Evolutionary conservation across 306 rosid genomes (phyloP).

Genomic region (Rubus parviflorus): DNA sequence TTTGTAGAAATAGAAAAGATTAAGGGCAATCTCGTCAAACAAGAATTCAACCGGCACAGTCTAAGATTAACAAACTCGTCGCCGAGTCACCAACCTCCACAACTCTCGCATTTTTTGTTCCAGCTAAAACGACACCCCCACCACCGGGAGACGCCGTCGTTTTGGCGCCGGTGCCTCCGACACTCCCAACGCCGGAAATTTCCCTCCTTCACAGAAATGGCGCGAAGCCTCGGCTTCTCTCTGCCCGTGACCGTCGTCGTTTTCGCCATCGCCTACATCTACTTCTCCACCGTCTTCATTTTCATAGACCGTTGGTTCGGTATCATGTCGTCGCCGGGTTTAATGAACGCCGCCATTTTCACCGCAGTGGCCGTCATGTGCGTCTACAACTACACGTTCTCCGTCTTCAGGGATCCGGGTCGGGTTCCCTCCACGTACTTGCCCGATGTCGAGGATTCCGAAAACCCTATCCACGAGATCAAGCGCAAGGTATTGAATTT

Average conservation of each 20-base stretch:
- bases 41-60: conserved; percentile 23
- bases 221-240: conserved; percentile 50
- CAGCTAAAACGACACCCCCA: background rate
- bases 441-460: conserved; percentile 76
- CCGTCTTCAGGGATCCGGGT: conserved; percentile 81
- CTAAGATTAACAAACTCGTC: conserved; percentile 19
- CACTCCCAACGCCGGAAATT: background rate
- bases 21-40: conserved; percentile 28
- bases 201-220: conserved; percentile 24
- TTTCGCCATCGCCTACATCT: conserved; percentile 55
- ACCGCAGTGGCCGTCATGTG: conserved; percentile 65
- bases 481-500: conserved; percentile 79
- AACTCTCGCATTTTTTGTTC: background rate
- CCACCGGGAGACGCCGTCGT: conserved; percentile 66
- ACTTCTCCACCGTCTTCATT: conserved; percentile 72
- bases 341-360: conserved; percentile 73
- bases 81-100: conserved; percentile 10
- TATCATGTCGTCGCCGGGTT: conserved; percentile 85
- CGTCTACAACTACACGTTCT: conserved; percentile 45
- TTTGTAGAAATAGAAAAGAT: background rate
- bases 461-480: conserved; percentile 80
- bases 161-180: conserved; percentile 66
- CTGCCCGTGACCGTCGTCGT: conserved; percentile 66
- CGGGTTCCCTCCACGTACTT: conserved; percentile 68
- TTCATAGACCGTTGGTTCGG: conserved; percentile 90